These are phyloP conservation scores for Cicer yamashitae DNA, from an alignment of 306 rosid species.

Conservation along the genomic window DNA sequence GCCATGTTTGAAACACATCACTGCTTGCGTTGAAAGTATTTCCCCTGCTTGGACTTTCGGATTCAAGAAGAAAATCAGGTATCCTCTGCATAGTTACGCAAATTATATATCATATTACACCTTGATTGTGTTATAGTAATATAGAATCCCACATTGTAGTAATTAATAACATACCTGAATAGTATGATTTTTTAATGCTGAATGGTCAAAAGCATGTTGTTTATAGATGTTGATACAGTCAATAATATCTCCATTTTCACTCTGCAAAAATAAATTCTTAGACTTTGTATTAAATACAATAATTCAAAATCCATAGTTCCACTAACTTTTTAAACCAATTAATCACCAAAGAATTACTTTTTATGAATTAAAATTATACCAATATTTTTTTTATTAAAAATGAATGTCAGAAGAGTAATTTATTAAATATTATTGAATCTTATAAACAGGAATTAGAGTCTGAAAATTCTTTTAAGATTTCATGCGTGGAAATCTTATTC, in stretches of 20 bases:
- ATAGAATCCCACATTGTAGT: background rate
- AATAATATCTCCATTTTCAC: conserved; percentile 68
- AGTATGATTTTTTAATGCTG: conserved; percentile 56
- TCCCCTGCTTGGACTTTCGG: conserved; percentile 22
- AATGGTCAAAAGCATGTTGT: conserved; percentile 69
- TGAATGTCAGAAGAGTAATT: too few species aligned
- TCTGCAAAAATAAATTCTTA: conserved; percentile 36
- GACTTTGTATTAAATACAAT: background rate
- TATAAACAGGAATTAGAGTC: too few species aligned
- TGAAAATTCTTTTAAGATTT: too few species aligned
- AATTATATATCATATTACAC: too few species aligned
- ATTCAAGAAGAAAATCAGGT: conserved; percentile 40
- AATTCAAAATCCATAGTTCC: background rate
- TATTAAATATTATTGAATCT: too few species aligned
- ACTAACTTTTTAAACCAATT: too few species aligned
- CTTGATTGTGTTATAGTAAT: too few species aligned
- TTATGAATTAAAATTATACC: too few species aligned
- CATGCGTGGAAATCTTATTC: too few species aligned
- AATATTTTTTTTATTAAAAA: too few species aligned
- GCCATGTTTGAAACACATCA: conserved; percentile 62
- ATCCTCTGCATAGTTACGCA: conserved; percentile 44
- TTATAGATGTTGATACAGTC: conserved; percentile 61
- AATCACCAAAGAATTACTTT: too few species aligned
- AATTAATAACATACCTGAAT: conserved; percentile 50
- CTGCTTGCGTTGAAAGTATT: background rate